Percentiles rank a stretch among this genome's conserved stretches.
Conservation (phyloP, 1,139 yeast genomes). For the Kluyveromyces sp. region DNA sequence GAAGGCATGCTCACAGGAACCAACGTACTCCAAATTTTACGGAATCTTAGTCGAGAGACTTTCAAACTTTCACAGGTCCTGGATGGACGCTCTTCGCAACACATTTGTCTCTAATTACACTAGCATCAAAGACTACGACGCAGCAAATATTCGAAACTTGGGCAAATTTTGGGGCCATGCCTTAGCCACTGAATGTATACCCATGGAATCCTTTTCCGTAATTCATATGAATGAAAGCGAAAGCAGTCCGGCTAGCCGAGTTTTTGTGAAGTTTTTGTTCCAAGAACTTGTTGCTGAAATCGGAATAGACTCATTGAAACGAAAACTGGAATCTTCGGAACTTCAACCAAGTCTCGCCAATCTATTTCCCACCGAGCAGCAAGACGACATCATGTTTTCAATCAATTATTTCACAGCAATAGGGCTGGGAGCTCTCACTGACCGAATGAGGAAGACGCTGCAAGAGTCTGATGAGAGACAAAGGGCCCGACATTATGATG, state of each 20-base stretch:
- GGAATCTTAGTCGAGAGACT: conserved; percentile 74
- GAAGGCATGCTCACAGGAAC: conserved; percentile 81
- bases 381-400: conserved; percentile 66
- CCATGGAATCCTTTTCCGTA: conserved; percentile 50
- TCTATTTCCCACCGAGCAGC: conserved; percentile 38
- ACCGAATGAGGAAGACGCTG: conserved; percentile 62
- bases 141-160: conserved; percentile 67
- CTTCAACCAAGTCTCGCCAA: conserved; percentile 44
- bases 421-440: conserved; percentile 79
- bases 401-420: conserved; percentile 92
- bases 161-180: conserved; percentile 86
- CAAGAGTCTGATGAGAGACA: conserved; percentile 9
- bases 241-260: conserved; percentile 75
- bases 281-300: conserved; percentile 75
- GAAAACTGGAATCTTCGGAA: conserved; percentile 46
- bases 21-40: conserved; percentile 78
- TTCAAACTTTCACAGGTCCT: conserved; percentile 41
- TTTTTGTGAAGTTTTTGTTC: conserved; percentile 72
- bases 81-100: conserved; percentile 50
- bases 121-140: conserved; percentile 59
- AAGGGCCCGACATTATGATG: conserved; percentile 9
- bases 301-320: conserved; percentile 48
- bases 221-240: conserved; percentile 62
- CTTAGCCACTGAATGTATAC: conserved; percentile 61
- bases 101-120: conserved; percentile 53